Evolutionary conservation across 306 rosid species (phyloP).

Genomic region (Styphnolobium japonicum): DNA sequence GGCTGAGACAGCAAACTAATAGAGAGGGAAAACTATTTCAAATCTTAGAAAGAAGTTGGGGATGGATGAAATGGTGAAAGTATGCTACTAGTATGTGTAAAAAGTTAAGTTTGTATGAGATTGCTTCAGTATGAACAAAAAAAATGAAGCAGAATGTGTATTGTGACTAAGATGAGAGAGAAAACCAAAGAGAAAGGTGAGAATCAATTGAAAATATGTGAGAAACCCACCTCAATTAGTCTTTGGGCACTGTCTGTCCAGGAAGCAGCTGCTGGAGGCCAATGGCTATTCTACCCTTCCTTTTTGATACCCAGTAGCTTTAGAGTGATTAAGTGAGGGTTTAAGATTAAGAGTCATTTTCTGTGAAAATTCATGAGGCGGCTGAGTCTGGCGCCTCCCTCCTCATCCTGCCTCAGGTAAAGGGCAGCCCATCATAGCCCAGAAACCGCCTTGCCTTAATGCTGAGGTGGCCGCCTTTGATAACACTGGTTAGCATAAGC

Average conservation of each 20-base stretch:
- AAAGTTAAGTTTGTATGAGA: background rate
- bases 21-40: background rate
- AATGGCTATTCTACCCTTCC: background rate
- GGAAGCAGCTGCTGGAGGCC: background rate
- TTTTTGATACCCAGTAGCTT: background rate
- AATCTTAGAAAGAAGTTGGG: background rate
- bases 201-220: background rate
- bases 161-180: background rate
- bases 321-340: background rate
- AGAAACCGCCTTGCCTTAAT: too few species aligned
- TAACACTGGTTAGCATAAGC: background rate
- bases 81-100: background rate
- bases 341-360: background rate
- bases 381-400: background rate
- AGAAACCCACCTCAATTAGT: background rate
- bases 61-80: background rate
- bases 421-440: too few species aligned
- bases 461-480: too few species aligned
- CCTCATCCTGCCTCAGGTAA: too few species aligned
- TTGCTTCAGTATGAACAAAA: background rate
- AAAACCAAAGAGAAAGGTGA: background rate
- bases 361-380: background rate
- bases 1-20: background rate
- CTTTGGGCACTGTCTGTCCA: background rate
- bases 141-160: background rate